Evolutionary conservation across 495 filamentous ascomycete species (phyloP), one percentile per base, ranked within the genome.

Genomic region (Aspergillus diversus): DNA sequence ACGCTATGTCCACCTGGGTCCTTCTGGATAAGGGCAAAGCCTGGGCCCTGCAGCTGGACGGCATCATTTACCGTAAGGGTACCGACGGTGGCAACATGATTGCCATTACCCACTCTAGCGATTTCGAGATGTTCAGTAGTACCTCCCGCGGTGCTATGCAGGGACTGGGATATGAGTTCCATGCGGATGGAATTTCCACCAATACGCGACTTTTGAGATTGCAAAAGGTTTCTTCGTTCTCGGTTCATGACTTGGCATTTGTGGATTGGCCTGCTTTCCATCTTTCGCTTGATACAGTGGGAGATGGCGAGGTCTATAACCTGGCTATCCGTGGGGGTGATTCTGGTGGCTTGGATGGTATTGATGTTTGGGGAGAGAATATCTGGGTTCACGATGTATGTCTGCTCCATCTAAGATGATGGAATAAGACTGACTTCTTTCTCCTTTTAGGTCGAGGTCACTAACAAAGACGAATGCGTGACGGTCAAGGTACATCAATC

Each of bases 381-480:
- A 79, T 84, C 51, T 79, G 78, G 75, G 69, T 84, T 59, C 83
- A 85, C 57, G 81, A 86, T 69, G 72, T 83, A 55, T 55, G 73
- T 69, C 2, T 34, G 11, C 6, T 27, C 21, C 21, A 27, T 27
- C 2, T 27, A 27, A 27, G 21, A 27, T 27, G 1, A 27, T 27
- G 21, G 21, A 27, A 27, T 27, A 27, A 27, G 21, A 2, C 21
- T 27, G 21, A 27, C 21, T 27, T 27, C 21, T 27, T 27, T 27
- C 21, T 27, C 1, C 21, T 15, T 54, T 71, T 71, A 85, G 73
- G 70, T 84, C 48, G 75, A 82, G 65, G 83, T 84, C 9, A 82
- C 82, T 13, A 86, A 86, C 72, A 80, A 80, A 63, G 82, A 84
- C 55, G 82, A 86, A 64, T 86, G 82, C 66, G 77, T 86, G 31